Evolutionary conservation across 2,329 filamentous ascomycete species (phyloP).

Genomic region (Ilyonectria mors-panacis): DNA sequence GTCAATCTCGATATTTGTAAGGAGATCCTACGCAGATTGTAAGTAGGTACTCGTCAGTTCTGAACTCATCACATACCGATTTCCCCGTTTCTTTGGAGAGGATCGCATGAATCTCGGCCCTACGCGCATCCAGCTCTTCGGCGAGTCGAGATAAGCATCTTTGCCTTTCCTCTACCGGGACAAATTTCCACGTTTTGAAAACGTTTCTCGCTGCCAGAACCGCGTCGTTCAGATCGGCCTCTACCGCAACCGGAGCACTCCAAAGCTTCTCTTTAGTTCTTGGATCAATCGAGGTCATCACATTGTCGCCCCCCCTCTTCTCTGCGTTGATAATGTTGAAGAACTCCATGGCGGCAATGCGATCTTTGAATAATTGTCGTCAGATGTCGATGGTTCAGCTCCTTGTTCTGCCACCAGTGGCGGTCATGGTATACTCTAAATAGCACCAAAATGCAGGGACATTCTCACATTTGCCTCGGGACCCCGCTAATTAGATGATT

Average conservation of each 20-base stretch:
- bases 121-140: background rate
- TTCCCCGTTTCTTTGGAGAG: slow-evolving; percentile 8
- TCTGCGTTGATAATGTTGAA: slow-evolving; percentile 2
- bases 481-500: background rate
- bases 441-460: background rate
- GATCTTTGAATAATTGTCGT: background rate
- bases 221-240: slow-evolving; percentile 5
- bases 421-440: background rate
- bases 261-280: slow-evolving; percentile 3
- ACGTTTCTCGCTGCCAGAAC: background rate
- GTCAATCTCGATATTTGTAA: slow-evolving; percentile 8
- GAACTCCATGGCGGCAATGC: background rate
- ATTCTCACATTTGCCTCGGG: background rate
- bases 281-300: background rate
- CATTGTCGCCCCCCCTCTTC: background rate
- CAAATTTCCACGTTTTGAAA: slow-evolving; percentile 3
- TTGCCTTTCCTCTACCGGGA: background rate
- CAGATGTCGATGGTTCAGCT: background rate
- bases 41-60: background rate
- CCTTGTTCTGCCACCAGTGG: background rate
- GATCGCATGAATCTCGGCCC: background rate
- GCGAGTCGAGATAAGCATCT: background rate
- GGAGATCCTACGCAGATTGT: background rate
- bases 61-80: background rate
- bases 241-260: background rate